phyloP scores from a whole-genome alignment of 1,284 basidiomycete genomes.

The Ustilago trichophora region DNA sequence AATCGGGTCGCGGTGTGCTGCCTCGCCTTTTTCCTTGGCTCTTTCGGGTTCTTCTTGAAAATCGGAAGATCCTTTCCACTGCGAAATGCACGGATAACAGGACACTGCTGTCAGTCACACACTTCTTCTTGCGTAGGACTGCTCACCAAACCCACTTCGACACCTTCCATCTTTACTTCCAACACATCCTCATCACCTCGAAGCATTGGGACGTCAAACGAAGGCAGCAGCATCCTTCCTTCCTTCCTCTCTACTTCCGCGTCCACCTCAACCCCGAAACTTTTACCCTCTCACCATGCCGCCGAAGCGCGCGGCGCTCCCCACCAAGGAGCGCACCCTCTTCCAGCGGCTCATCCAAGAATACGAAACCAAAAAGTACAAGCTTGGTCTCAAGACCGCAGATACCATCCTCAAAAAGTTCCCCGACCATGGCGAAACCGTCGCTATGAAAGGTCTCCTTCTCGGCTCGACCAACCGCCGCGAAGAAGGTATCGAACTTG shows the following conservation, averaged over 20 bases:
- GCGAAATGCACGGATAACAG: too few relatives aligned
- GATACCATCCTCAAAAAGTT: slow-evolving; percentile 95
- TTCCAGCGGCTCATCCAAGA: slow-evolving; percentile 82
- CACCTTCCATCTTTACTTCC: too few relatives aligned
- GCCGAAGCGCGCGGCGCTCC: slow-evolving; percentile 69
- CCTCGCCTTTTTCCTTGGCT: background rate
- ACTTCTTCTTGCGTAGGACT: too few relatives aligned
- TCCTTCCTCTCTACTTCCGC: background rate
- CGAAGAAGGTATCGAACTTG: slow-evolving; percentile 78
- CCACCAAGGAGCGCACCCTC: slow-evolving; percentile 83
- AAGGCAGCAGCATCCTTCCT: slow-evolving; percentile 3
- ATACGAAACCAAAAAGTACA: slow-evolving; percentile 90
- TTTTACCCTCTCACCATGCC: slow-evolving; percentile 48
- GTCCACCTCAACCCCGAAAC: too few relatives aligned
- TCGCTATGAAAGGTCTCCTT: slow-evolving; percentile 64
- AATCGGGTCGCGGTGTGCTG: too few relatives aligned
- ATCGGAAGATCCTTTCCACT: too few relatives aligned
- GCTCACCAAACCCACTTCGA: too few relatives aligned
- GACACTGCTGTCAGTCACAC: too few relatives aligned
- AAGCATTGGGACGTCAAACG: background rate
- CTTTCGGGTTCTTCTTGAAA: too few relatives aligned
- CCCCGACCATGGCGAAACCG: slow-evolving; percentile 82
- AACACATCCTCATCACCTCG: too few relatives aligned
- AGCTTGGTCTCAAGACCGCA: slow-evolving; percentile 88
- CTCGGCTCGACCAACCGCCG: slow-evolving; percentile 55